Evolutionary conservation across 768 basidiomycete genomes (phyloP).

Genomic region (Agaricus blazei): DNA sequence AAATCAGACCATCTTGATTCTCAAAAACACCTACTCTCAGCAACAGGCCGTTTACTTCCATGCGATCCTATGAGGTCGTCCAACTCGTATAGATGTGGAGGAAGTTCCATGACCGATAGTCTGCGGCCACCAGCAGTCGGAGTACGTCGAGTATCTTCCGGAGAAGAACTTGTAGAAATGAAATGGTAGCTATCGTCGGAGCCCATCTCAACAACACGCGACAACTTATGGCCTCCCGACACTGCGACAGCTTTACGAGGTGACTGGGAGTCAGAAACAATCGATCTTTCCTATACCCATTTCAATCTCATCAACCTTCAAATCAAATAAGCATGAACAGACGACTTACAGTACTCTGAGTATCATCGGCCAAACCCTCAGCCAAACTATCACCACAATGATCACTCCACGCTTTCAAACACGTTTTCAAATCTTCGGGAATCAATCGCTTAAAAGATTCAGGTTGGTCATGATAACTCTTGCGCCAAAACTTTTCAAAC

Average conservation of each 20-base stretch:
- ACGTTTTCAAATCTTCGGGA: conserved; percentile 37
- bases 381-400: conserved; percentile 45
- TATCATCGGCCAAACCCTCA: conserved; percentile 33
- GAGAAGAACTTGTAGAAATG: background rate
- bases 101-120: background rate
- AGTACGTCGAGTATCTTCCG: background rate
- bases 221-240: background rate
- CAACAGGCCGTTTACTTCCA: background rate
- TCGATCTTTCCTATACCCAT: background rate
- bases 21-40: background rate
- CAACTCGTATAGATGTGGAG: background rate
- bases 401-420: conserved; percentile 40
- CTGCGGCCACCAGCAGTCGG: background rate
- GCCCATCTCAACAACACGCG: background rate
- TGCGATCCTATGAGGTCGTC: background rate
- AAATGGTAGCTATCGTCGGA: background rate
- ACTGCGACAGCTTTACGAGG: background rate
- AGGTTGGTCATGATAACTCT: conserved; percentile 41
- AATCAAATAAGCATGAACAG: background rate
- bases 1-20: background rate
- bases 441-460: conserved; percentile 30
- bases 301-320: background rate
- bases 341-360: conserved; percentile 7
- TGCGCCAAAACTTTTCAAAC: conserved; percentile 56
- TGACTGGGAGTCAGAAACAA: conserved; percentile 6